A percentile compares a stretch with the other conserved stretches of the same genome.
Conservation (phyloP, 164 flowering plant genomes). For the Akebia trifoliata region DNA sequence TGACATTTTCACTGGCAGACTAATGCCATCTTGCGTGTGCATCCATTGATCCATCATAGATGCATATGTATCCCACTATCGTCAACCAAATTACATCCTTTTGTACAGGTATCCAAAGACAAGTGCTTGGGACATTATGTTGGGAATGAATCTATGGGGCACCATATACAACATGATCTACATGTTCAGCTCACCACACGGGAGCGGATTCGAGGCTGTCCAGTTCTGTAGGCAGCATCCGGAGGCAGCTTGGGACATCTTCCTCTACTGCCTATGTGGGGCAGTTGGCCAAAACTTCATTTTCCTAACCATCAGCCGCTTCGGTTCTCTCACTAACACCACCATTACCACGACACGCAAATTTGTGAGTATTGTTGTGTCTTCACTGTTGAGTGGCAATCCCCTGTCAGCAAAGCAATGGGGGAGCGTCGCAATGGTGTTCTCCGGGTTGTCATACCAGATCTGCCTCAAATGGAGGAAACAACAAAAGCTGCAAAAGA, state of each 20-base stretch:
- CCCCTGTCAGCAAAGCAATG: conserved; percentile 87
- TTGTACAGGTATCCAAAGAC: conserved; percentile 86
- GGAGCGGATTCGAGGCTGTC: conserved; percentile 69
- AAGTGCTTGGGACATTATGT: conserved; percentile 95
- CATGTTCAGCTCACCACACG: conserved; percentile 92
- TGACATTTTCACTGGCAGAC: too few species aligned
- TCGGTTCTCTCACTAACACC: conserved; percentile 93
- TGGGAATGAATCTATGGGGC: conserved; percentile 99
- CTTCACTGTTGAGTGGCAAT: conserved; percentile 87
- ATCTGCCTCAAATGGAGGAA: conserved; percentile 92
- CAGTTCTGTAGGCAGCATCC: conserved; percentile 88
- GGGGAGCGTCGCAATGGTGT: conserved; percentile 91
- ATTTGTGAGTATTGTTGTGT: conserved; percentile 95
- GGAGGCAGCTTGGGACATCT: conserved; percentile 96
- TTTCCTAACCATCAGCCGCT: conserved; percentile 86
- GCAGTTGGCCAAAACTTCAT: conserved; percentile 99
- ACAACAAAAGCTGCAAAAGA: conserved; percentile 67
- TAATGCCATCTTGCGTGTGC: background rate
- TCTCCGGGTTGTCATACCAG: conserved; percentile 89
- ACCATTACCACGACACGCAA: conserved; percentile 98
- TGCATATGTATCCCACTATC: too few species aligned
- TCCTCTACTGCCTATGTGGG: conserved; percentile 86
- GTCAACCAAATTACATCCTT: conserved; percentile 7
- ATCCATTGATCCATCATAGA: background rate
- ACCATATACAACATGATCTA: conserved; percentile 82